A percentile compares a stretch with the other conserved stretches of the same genome.
phyloP scores from a whole-genome alignment of 2,329 filamentous ascomycete genomes.

The Colletotrichum sp. region DNA sequence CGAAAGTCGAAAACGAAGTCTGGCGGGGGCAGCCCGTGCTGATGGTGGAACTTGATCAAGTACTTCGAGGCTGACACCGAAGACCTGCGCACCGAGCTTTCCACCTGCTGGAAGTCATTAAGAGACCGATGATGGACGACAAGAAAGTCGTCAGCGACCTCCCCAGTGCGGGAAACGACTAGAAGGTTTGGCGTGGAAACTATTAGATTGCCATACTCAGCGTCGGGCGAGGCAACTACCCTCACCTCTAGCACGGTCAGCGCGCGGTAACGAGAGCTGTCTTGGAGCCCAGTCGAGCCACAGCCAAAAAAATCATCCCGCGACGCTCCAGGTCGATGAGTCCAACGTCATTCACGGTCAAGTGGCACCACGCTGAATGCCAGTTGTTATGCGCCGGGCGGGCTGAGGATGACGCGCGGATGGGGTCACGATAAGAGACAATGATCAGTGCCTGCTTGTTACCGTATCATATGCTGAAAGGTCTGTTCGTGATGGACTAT shows the following conservation, averaged over 20 bases:
- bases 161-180: too few species aligned
- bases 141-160: too few species aligned
- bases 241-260: background rate
- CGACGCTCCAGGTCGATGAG: background rate
- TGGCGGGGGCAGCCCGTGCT: too few species aligned
- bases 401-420: background rate
- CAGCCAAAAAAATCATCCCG: background rate
- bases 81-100: too few species aligned
- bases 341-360: background rate
- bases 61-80: too few species aligned
- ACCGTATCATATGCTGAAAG: background rate
- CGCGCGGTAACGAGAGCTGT: background rate
- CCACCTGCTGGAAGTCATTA: too few species aligned
- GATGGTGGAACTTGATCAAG: too few species aligned
- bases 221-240: background rate
- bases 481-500: background rate
- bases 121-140: too few species aligned
- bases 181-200: background rate
- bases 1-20: too few species aligned
- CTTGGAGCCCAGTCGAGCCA: background rate
- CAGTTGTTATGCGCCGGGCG: background rate
- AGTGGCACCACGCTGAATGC: background rate
- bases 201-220: background rate
- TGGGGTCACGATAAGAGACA: background rate
- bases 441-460: background rate